A percentile compares a stretch with the other conserved stretches of the same genome.
Conservation (phyloP, 208 protist genomes). For the Crithidia brevicula region DNA sequence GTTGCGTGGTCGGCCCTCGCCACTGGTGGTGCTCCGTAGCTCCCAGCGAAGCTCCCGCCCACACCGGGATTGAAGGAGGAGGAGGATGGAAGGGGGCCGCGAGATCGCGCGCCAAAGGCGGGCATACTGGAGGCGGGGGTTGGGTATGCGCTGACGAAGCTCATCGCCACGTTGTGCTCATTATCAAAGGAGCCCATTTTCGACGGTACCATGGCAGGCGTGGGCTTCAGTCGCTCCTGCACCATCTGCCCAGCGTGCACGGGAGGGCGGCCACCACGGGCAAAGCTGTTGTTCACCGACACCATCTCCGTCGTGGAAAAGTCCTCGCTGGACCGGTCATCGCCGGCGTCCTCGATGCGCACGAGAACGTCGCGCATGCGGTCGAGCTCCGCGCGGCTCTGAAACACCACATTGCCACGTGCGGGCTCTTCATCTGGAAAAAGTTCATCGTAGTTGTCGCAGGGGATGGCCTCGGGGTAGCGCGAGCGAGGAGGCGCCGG, state of each 20-base stretch:
- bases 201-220: not conserved
- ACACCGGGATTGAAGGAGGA: not conserved
- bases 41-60: not conserved
- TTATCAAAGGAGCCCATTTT: conserved; percentile 15
- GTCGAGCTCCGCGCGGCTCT: conserved; percentile 11
- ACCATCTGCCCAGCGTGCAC: not conserved
- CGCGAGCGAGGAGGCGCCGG: not conserved
- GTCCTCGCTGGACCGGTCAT: conserved; percentile 6
- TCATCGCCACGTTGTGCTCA: conserved; percentile 16
- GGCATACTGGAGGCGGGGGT: conserved; percentile 8
- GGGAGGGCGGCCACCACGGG: not conserved
- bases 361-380: conserved; percentile 16
- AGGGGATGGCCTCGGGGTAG: conserved; percentile 16
- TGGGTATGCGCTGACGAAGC: conserved; percentile 3
- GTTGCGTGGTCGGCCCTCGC: not conserved
- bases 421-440: conserved; percentile 14
- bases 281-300: conserved; percentile 13
- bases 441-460: conserved; percentile 15
- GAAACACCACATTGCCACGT: conserved; percentile 27
- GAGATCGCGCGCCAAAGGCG: not conserved
- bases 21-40: not conserved
- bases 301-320: conserved; percentile 9
- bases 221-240: not conserved
- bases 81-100: not conserved
- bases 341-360: conserved; percentile 6